These are phyloP conservation scores for Eurotiales sp. DNA, from an alignment of 2,329 filamentous ascomycete species.

Conservation along the genomic window DNA sequence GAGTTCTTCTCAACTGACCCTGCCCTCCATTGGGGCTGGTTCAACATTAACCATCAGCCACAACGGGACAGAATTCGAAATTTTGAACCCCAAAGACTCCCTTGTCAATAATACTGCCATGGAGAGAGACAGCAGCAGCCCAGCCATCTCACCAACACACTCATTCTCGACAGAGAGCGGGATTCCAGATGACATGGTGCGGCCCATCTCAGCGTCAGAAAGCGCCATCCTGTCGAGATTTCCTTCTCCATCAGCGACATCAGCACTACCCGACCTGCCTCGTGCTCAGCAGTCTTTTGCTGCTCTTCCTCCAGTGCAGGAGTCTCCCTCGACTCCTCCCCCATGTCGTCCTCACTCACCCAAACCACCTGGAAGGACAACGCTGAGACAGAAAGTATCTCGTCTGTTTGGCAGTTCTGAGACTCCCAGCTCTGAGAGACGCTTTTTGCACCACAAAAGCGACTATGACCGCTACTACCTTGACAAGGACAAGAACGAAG, in stretches of 20 bases:
- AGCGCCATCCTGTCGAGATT: slow-evolving; percentile 8
- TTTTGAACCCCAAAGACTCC: slow-evolving; percentile 27
- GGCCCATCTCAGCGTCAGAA: slow-evolving; percentile 14
- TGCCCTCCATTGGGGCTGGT: slow-evolving; percentile 22
- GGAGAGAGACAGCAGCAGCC: neutral
- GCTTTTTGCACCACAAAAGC: neutral
- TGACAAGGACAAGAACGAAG: too few relatives aligned
- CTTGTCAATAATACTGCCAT: slow-evolving; percentile 5
- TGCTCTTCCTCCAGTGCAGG: slow-evolving; percentile 9
- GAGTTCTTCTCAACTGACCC: slow-evolving; percentile 25
- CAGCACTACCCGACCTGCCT: neutral
- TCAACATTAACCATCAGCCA: slow-evolving; percentile 28
- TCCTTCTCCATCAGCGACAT: neutral
- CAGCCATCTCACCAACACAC: neutral
- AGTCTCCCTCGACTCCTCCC: neutral
- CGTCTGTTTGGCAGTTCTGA: slow-evolving; percentile 7
- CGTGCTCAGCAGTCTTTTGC: neutral
- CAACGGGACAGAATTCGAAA: slow-evolving; percentile 35
- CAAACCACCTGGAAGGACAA: slow-evolving; percentile 1
- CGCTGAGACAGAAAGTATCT: slow-evolving; percentile 13
- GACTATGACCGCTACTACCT: neutral
- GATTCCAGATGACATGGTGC: slow-evolving; percentile 8
- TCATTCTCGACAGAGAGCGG: neutral
- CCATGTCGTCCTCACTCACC: neutral
- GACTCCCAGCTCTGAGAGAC: neutral